Evolutionary conservation across 768 basidiomycete species (phyloP), one percentile per base, ranked within the genome.

Genomic region (Trametes meyenii): DNA sequence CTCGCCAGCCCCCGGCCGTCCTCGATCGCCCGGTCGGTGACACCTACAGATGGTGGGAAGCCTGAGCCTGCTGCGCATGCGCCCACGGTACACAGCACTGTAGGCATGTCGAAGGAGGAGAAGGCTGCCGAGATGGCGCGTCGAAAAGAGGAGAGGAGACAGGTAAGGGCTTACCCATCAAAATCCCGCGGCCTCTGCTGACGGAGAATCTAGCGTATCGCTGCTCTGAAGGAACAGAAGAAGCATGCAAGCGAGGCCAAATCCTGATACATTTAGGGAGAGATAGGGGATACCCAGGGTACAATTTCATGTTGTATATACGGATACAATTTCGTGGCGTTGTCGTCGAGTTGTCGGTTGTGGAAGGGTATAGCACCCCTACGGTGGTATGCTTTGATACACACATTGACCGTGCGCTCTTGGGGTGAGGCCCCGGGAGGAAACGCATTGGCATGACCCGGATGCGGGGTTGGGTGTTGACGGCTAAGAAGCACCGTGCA

Each of bases 61-160:
- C 50, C 38, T 19, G 66, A 58, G 13, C 44, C 59, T 40, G 54
- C 67, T 4, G 62, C 70, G 50, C 59, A 68, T 59, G 70, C n/a
- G 52, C 67, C 36, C n/a, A 67, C 33, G 46, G 63, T 19, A 64
- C 69, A 61, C 57, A 76, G 79, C 57, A 74, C 82, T 26, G 74
- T 72, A 1, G 77, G 76, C 0, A 79, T 94, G 81, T 82, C 84
- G 26, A 97, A 94, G 73, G 96, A 97, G 73, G 94, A 96, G 67
- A 96, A 91, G 73, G 92, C 92, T 1, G 87, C 86, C n/a, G 94
- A 97, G 77, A 89, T 98, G 87, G 90, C 89, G 8, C 79, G 89
- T 64, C 80, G 95, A 61, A 90, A 96, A 70, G 96, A 98, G 72
- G 96, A 98, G 72, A 78, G 96, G 46, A 94, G 90, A 72, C 86